Evolutionary conservation across 352 stramenopile species (phyloP).

Genomic region (Phytophthora quininea): DNA sequence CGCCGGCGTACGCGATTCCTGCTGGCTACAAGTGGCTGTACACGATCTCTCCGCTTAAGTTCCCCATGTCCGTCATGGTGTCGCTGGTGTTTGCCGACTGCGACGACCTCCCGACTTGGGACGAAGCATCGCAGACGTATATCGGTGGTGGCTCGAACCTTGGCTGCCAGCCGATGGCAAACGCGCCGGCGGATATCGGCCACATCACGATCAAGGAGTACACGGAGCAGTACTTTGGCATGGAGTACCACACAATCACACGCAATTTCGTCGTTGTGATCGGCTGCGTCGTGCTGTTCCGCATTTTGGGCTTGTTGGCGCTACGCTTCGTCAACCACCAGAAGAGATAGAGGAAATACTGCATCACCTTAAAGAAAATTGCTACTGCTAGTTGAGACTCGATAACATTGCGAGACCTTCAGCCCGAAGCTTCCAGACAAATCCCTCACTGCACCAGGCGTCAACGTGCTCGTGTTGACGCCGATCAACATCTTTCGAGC

Average conservation of each 20-base stretch:
- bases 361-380: too few relatives aligned
- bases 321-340: slow-evolving; percentile 1
- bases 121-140: neutral
- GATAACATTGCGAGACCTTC: too few relatives aligned
- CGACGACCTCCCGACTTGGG: neutral
- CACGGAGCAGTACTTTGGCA: slow-evolving; percentile 3
- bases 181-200: neutral
- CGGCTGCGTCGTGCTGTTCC: neutral
- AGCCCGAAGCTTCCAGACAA: too few relatives aligned
- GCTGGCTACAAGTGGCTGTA: slow-evolving; percentile 43
- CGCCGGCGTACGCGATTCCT: slow-evolving; percentile 36
- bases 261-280: slow-evolving; percentile 10
- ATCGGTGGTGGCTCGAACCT: slow-evolving; percentile 21
- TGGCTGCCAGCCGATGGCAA: slow-evolving; percentile 1
- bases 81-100: slow-evolving; percentile 20
- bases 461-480: neutral
- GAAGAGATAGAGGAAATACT: neutral
- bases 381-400: too few relatives aligned
- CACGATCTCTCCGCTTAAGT: slow-evolving; percentile 28
- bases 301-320: neutral
- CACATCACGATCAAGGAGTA: slow-evolving; percentile 7
- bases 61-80: slow-evolving; percentile 39
- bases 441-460: neutral
- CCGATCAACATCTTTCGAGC: neutral
- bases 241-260: slow-evolving; percentile 5